Conservation (phyloP, 2,329 filamentous ascomycete genomes). For the Fusarium nygamai region DNA sequence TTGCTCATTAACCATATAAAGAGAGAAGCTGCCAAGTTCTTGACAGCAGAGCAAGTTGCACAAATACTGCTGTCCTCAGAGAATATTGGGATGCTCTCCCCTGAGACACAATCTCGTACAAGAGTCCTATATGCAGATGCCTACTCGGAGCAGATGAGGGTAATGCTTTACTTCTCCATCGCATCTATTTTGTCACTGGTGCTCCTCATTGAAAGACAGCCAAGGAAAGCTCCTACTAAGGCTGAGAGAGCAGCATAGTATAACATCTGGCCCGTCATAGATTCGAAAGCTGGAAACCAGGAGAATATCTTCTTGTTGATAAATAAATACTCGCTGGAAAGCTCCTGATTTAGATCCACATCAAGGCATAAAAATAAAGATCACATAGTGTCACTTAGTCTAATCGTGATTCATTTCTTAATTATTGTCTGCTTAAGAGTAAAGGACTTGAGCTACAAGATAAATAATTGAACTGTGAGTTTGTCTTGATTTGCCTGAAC, state of each 20-base stretch:
- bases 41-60: not conserved
- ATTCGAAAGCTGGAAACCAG: not conserved
- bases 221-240: not conserved
- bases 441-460: accelerated
- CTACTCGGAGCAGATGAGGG: not conserved
- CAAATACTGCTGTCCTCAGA: not conserved
- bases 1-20: conserved; percentile 2
- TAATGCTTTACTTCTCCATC: not conserved
- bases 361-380: not conserved
- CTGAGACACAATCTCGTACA: not conserved
- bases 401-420: not conserved
- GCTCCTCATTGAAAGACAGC: not conserved
- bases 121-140: not conserved
- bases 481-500: not conserved
- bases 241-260: not conserved
- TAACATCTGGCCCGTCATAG: accelerated
- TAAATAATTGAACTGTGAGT: accelerated
- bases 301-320: not conserved
- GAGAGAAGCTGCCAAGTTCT: not conserved
- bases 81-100: not conserved
- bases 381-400: accelerated
- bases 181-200: not conserved
- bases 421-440: not conserved
- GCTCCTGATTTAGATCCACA: accelerated
- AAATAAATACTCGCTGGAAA: accelerated